Base-by-base conservation (phyloP, 441 rosid species). In the Pelargonium fulgidum region DNA sequence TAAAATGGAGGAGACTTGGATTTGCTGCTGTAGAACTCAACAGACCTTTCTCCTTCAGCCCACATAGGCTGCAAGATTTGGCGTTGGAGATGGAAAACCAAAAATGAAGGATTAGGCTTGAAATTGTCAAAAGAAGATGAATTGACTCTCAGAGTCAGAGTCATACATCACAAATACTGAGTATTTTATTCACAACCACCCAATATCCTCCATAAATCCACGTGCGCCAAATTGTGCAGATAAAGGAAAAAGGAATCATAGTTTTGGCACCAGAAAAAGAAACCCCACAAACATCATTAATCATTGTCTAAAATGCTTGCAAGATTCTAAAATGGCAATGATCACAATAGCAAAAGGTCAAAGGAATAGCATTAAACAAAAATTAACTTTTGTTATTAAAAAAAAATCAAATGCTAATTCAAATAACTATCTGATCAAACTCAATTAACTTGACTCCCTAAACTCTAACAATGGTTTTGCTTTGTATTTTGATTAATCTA, bases 21-120 rank as follows among this genome's bases (percentile, higher is more conserved):
- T 54, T 73, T 72, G 74, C 71, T 61, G 44, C 73, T 17, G 50
- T 33, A 58, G 36, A 62, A 82, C 62, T 81, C 86, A 69, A 64
- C 70, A 3, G 87, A 82, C 22, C 68, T 76, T 72, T 83, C 86
- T 64, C 77, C 76, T 70, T 58, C 63, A 58, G 63, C 63, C 86
- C 91, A 83, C 24, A 84, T 80, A 72, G 91, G 91, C 95, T 85
- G 79, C 84, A 61, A 58, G 11, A 62, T 62, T 50, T 19, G 13
- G 3, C 58, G 24, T 54, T 36, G 44, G 17, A 52, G 7, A 58
- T 14, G 16, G 50, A 13, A 58, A 54, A 45, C 26, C 59, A 66
- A 47, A 65, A 39, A 39, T 39, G 11, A 0, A 71, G 47, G 29
- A 10, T 12, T 7, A 56, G 50, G 58, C 41, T 14, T 48, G 41